Evolutionary conservation across 257 asterid genomes (phyloP).

Genomic region (Lycium ferocissimum): DNA sequence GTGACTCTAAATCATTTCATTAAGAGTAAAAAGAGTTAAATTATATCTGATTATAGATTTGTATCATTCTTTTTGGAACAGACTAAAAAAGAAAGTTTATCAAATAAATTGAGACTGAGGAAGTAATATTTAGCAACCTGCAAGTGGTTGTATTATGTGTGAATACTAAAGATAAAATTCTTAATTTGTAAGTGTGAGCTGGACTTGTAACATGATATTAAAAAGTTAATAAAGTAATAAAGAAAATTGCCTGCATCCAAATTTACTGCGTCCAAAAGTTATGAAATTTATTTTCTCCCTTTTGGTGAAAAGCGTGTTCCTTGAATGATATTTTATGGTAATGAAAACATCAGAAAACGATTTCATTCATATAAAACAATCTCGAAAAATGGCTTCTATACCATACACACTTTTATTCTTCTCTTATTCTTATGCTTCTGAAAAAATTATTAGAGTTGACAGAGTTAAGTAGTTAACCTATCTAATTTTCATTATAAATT

Average conservation of each 20-base stretch:
- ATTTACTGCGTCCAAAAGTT: not conserved
- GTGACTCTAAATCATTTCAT: too few relatives aligned
- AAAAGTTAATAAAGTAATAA: not conserved
- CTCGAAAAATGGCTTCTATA: not conserved
- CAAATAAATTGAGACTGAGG: too few relatives aligned
- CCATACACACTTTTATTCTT: not conserved
- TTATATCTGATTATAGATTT: too few relatives aligned
- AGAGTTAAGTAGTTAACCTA: not conserved
- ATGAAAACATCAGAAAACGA: too few relatives aligned
- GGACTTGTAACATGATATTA: not conserved
- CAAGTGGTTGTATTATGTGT: not conserved
- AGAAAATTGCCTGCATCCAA: not conserved
- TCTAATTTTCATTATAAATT: not conserved
- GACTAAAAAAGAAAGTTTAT: too few relatives aligned
- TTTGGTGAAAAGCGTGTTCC: not conserved
- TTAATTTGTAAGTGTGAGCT: not conserved
- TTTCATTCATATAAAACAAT: too few relatives aligned
- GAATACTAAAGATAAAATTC: not conserved
- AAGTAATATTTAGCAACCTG: not conserved
- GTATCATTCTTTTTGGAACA: too few relatives aligned
- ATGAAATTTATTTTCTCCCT: not conserved
- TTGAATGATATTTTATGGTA: too few relatives aligned
- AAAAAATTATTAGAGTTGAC: not conserved
- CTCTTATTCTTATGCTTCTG: not conserved
- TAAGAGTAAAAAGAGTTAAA: too few relatives aligned